Conservation (phyloP, 2,329 filamentous ascomycete genomes). For the Scytalidium lignicola region DNA sequence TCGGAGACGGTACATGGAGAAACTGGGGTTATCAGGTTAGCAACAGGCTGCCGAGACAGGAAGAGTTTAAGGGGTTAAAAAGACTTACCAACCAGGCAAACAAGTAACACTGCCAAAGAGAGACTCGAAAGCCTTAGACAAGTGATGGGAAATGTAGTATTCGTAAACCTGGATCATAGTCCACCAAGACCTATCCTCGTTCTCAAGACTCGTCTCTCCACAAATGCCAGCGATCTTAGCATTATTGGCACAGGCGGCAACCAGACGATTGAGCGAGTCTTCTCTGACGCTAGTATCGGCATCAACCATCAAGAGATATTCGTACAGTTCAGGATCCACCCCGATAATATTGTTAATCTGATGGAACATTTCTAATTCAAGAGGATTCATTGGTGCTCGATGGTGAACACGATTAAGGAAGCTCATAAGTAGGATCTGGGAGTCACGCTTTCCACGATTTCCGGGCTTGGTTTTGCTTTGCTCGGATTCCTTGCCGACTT, state of each 20-base stretch:
- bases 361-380: constrained; percentile 97
- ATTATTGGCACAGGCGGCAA: constrained; percentile 88
- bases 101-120: constrained; percentile 97
- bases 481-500: constrained; percentile 95
- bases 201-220: constrained; percentile 92
- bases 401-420: constrained; percentile 98
- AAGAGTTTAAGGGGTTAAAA: background rate
- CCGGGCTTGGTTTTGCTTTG: constrained; percentile 87
- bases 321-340: constrained; percentile 94
- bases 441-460: constrained; percentile 97
- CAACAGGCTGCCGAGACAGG: constrained; percentile 6
- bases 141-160: constrained; percentile 97
- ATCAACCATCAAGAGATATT: constrained; percentile 96
- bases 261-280: constrained; percentile 86
- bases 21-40: constrained; percentile 57
- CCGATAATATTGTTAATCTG: constrained; percentile 99
- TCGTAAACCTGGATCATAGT: constrained; percentile 99
- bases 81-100: constrained; percentile 92
- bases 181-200: constrained; percentile 94
- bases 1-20: constrained; percentile 96
- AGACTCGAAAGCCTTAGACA: constrained; percentile 95
- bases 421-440: constrained; percentile 90
- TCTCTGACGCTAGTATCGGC: constrained; percentile 92
- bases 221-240: constrained; percentile 96
- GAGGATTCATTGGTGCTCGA: constrained; percentile 86